Base-by-base conservation (phyloP, 164 flowering plant species). In the Liriodendron chinense region DNA sequence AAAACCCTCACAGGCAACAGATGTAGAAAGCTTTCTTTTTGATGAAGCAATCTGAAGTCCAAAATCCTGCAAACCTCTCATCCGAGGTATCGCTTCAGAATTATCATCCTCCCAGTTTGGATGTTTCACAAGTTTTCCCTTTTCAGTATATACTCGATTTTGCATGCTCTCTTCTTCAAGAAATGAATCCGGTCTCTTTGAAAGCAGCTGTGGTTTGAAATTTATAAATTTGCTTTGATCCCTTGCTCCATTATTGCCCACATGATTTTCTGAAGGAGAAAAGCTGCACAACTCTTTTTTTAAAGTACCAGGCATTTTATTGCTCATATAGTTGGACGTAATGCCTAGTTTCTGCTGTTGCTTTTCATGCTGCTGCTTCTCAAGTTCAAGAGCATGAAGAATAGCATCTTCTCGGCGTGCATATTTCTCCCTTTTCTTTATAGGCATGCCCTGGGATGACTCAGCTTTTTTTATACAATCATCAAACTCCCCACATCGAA, bases 371-470 rank as follows among this genome's bases (percentile, higher is more conserved):
- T 83, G 67, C 79, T 87, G 83, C 80, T 80, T 96, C 85, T 96
- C 99, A 80, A 96, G 94, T 82, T 92, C 97, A 83, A 96, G 98
- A 53, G 99, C 99, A 87, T 96, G 98, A 80, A 92, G 88, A 82
- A 96, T 96, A 56, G 99, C 99, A 92, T 96, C 99, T 85, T 96
- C 99, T 69, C 97, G 84, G 20, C 98, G 97, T 53, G 99, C 99
- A 85, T 96, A 94, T 84, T 96, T 96, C 82, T 91, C 97, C 80
- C 96, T 86, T 80, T 96, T 96, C 88, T 89, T 96, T 75, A 88
- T 83, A 69, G 97, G 91, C 86, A 84, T 78, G 21, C 96, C 97
- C 56, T 79, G 90, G 1, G 95, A 80, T 26, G 94, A 83, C 77
- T 92, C 97, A 77, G 95, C 98, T 83, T 87, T 91, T 78, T 89